These are phyloP conservation scores for Hevea brasiliensis DNA, from an alignment of 345 rosid genomes.

Conservation along the genomic window DNA sequence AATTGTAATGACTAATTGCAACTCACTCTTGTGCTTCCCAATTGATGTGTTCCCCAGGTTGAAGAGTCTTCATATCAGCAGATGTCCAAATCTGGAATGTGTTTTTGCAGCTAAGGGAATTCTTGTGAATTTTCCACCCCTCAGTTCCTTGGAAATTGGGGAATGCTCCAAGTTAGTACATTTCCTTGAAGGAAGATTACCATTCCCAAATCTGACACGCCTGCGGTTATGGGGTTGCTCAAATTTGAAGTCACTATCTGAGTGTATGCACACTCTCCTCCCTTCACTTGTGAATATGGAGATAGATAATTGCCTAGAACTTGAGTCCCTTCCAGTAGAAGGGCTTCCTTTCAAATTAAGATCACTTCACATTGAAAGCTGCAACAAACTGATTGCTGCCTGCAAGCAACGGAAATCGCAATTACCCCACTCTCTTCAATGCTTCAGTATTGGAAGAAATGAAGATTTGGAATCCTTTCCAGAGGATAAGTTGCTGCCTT, in stretches of 20 bases:
- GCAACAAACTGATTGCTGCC: slow-evolving; percentile 7
- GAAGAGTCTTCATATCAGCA: not conserved
- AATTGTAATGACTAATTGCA: slow-evolving; percentile 6
- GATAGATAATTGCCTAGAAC: slow-evolving; percentile 11
- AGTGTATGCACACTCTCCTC: slow-evolving; percentile 6
- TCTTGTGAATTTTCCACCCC: too few species aligned
- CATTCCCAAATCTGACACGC: not conserved
- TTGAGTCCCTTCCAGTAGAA: slow-evolving; percentile 17
- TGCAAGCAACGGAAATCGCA: slow-evolving; percentile 12
- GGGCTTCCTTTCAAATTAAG: slow-evolving; percentile 17
- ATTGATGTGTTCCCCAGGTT: slow-evolving; percentile 15
- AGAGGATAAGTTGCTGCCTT: slow-evolving; percentile 8
- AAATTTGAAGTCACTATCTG: slow-evolving; percentile 13
- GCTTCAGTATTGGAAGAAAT: not conserved
- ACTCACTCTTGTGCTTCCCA: slow-evolving; percentile 16
- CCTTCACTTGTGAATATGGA: slow-evolving; percentile 8
- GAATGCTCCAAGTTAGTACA: too few species aligned
- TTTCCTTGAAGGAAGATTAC: too few species aligned
- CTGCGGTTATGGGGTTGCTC: slow-evolving; percentile 1
- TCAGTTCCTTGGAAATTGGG: too few species aligned
- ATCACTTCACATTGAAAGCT: slow-evolving; percentile 6
- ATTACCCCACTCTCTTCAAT: slow-evolving; percentile 7
- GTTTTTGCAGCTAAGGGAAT: too few species aligned
- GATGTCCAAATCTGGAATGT: slow-evolving; percentile 13
- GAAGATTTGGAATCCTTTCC: slow-evolving; percentile 20